Conservation (phyloP, 495 filamentous ascomycete species). For the Letharia lupina region DNA sequence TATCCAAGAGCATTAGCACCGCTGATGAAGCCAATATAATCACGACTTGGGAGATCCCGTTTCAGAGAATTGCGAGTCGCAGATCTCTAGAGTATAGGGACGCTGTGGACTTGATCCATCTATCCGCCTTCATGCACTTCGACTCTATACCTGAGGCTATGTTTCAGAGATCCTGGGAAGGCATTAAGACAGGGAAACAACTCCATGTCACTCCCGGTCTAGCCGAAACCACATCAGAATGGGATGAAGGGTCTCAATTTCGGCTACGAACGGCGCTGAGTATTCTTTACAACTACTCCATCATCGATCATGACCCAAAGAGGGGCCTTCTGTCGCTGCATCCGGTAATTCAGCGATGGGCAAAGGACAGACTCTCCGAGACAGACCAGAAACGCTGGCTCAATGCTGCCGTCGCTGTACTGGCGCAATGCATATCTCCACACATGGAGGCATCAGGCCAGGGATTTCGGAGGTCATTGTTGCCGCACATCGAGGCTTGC, state of each 20-base stretch:
- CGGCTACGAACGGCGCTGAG: conserved; percentile 24
- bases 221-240: conserved; percentile 21
- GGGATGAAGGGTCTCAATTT: conserved; percentile 20
- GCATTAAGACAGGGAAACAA: no score
- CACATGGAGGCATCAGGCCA: conserved; percentile 20
- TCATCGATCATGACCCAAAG: conserved; percentile 22
- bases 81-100: conserved; percentile 18
- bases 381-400: conserved; percentile 17
- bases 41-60: conserved; percentile 29
- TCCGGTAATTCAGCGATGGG: conserved; percentile 31
- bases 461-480: conserved; percentile 16
- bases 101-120: conserved; percentile 25
- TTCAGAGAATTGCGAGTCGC: conserved; percentile 21
- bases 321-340: conserved; percentile 27
- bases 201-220: conserved; percentile 2
- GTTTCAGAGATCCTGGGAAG: no score
- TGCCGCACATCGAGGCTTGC: conserved; percentile 26
- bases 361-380: conserved; percentile 22
- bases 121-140: conserved; percentile 13
- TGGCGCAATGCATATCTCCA: conserved; percentile 23
- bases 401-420: conserved; percentile 9
- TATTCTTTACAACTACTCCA: conserved; percentile 24
- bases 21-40: conserved; percentile 24
- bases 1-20: conserved; percentile 8
- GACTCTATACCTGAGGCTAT: no score